phyloP scores from a whole-genome alignment of 1,284 basidiomycete species.

The Irpex sp. region DNA sequence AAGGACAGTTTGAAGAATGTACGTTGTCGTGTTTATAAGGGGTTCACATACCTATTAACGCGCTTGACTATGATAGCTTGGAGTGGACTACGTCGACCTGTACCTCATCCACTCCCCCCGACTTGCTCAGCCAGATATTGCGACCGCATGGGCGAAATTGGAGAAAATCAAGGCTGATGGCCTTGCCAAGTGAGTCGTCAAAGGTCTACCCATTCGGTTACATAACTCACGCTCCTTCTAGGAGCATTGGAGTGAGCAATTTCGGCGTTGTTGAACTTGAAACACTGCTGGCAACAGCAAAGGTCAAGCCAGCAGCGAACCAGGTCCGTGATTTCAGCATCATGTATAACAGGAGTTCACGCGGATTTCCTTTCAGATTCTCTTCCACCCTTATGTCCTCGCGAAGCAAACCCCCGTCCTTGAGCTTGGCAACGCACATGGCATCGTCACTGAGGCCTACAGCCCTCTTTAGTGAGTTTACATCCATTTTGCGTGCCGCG shows the following conservation, averaged over 20 bases:
- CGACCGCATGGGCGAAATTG: constrained; percentile 59
- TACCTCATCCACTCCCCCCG: constrained; percentile 63
- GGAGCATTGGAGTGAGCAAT: constrained; percentile 82
- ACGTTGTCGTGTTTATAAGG: constrained; percentile 2
- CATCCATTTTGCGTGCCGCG: background rate
- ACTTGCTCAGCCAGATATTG: constrained; percentile 39
- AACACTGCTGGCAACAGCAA: constrained; percentile 49
- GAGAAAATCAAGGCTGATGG: constrained; percentile 60
- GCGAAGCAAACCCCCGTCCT: constrained; percentile 46
- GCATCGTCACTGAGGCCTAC: constrained; percentile 71
- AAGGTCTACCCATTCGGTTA: background rate
- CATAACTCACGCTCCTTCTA: constrained; percentile 19
- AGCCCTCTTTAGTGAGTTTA: constrained; percentile 52
- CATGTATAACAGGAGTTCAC: background rate
- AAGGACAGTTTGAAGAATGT: constrained; percentile 26
- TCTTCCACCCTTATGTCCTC: constrained; percentile 71
- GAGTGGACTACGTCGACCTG: constrained; percentile 63
- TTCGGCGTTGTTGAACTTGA: constrained; percentile 58
- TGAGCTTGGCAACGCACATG: constrained; percentile 50
- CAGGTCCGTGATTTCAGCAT: constrained; percentile 41
- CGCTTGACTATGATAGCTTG: constrained; percentile 38
- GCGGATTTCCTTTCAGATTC: constrained; percentile 34
- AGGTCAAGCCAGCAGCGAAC: constrained; percentile 68
- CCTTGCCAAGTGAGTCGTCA: constrained; percentile 42
- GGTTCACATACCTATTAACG: background rate